These are phyloP conservation scores for Pseudofabraea citricarpa DNA, from an alignment of 2,329 filamentous ascomycete species.

Conservation along the genomic window DNA sequence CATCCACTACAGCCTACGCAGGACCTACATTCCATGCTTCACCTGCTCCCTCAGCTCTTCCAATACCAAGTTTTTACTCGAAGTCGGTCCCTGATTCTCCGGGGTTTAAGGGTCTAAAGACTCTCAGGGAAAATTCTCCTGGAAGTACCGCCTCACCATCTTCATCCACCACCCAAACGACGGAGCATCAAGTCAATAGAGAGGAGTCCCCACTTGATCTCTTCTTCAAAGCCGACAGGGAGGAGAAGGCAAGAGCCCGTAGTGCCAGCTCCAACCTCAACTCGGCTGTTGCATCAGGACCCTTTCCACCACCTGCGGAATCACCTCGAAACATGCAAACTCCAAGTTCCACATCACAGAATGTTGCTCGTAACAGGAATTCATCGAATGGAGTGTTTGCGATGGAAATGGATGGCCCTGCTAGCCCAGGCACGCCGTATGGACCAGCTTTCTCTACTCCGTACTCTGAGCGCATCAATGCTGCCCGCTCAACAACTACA, in stretches of 20 bases:
- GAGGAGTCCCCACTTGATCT: constrained; percentile 80
- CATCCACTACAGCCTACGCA: constrained; percentile 57
- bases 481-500: constrained; percentile 34
- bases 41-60: constrained; percentile 82
- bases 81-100: constrained; percentile 68
- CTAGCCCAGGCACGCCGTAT: constrained; percentile 45
- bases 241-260: constrained; percentile 62
- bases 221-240: constrained; percentile 82
- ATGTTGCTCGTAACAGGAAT: constrained; percentile 36
- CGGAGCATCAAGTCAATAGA: constrained; percentile 48
- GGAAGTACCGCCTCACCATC: constrained; percentile 31
- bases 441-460: constrained; percentile 66
- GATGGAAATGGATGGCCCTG: constrained; percentile 61
- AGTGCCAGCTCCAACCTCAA: constrained; percentile 47
- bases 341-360: constrained; percentile 30
- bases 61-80: constrained; percentile 83
- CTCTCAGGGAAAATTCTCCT: constrained; percentile 35
- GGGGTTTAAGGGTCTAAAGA: constrained; percentile 35
- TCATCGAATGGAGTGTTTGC: constrained; percentile 55
- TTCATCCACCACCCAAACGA: constrained; percentile 42
- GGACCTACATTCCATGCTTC: constrained; percentile 94
- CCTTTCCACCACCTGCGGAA: constrained; percentile 48
- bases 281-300: constrained; percentile 32
- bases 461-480: constrained; percentile 56
- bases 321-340: constrained; percentile 32